Percentiles rank a stretch among this genome's conserved stretches.
These are phyloP conservation scores for Lipomyces yamanashiensis DNA, from an alignment of 805 yeast species.

Conservation along the genomic window DNA sequence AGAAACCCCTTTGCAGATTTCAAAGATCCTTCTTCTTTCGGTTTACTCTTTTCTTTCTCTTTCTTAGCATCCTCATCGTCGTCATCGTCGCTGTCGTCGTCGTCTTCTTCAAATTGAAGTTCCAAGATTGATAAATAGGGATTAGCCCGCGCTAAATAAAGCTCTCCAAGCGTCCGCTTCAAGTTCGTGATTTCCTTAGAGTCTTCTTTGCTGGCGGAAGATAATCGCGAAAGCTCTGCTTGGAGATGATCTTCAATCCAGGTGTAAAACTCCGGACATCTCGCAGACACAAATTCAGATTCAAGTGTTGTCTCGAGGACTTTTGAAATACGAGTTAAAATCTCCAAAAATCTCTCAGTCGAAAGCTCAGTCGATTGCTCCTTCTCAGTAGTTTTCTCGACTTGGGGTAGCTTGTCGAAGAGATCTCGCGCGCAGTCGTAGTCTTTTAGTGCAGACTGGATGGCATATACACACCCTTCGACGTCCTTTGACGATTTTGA, in stretches of 20 bases:
- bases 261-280: slow-evolving; percentile 27
- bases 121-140: slow-evolving; percentile 43
- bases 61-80: slow-evolving; percentile 15
- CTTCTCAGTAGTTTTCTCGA: not conserved
- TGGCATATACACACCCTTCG: slow-evolving; percentile 45
- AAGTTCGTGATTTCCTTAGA: not conserved
- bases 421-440: slow-evolving; percentile 19
- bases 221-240: not conserved
- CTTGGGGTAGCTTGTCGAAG: not conserved
- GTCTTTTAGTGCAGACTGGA: slow-evolving; percentile 35
- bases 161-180: slow-evolving; percentile 43
- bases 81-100: slow-evolving; percentile 23
- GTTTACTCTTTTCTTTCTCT: slow-evolving; percentile 2
- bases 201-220: not conserved
- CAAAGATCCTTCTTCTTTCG: not conserved
- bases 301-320: slow-evolving; percentile 31
- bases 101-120: slow-evolving; percentile 37
- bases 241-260: slow-evolving; percentile 22
- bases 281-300: slow-evolving; percentile 23
- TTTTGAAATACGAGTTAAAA: slow-evolving; percentile 20
- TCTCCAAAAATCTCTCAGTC: not conserved
- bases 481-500: slow-evolving; percentile 46
- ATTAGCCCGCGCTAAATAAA: slow-evolving; percentile 42
- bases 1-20: slow-evolving; percentile 15
- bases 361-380: not conserved